phyloP scores from a whole-genome alignment of 2,329 filamentous ascomycete species.

The Pseudocercospora eumusae region DNA sequence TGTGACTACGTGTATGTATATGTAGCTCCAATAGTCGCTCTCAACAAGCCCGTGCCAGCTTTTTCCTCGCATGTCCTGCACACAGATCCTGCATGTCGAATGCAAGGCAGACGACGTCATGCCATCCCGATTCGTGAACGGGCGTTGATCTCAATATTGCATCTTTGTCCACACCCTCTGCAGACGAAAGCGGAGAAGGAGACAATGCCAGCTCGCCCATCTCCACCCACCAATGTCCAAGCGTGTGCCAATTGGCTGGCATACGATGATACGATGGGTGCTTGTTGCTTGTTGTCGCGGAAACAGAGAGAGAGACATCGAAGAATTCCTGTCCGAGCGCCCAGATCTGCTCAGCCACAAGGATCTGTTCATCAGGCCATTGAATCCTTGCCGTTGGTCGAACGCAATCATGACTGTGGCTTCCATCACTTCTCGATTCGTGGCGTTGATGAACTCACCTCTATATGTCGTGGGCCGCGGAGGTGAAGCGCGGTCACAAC shows the following conservation, averaged over 20 bases:
- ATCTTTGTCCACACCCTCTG: not conserved
- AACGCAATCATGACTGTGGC: not conserved
- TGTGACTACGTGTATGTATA: not conserved
- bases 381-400: not conserved
- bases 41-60: constrained; percentile 10
- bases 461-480: no score
- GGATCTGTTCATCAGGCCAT: constrained; percentile 1
- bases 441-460: not conserved
- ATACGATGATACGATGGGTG: no score
- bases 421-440: not conserved
- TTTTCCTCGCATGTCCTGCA: not conserved
- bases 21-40: not conserved
- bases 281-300: constrained; percentile 4
- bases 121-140: not conserved
- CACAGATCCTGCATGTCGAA: not conserved
- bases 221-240: not conserved
- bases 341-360: constrained; percentile 7
- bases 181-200: not conserved
- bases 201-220: not conserved
- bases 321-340: not conserved
- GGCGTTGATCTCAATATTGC: constrained; percentile 15
- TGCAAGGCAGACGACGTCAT: constrained; percentile 6
- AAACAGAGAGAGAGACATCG: not conserved
- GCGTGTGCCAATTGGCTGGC: not conserved
- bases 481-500: no score